Base-by-base conservation (phyloP, 2,329 filamentous ascomycete genomes). In the Xylaria sp. region DNA sequence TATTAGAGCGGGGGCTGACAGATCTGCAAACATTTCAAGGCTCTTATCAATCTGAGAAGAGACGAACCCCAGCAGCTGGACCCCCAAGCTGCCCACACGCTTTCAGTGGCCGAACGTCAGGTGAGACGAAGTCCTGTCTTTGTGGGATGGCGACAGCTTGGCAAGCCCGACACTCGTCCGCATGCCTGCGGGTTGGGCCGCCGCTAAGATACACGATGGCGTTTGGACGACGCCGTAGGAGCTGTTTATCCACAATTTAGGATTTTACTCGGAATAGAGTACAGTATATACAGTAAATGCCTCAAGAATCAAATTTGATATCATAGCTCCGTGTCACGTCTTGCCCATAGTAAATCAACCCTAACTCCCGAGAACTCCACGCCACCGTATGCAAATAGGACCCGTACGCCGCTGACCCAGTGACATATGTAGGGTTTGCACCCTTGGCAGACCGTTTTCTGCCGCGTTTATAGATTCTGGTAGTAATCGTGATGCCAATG, bases 1-100 rank as follows among this genome's bases (percentile, higher is more conserved):
- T 48, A 48, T 20, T n/a, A 58, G 49, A 36, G 66, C 66, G 66
- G 66, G 66, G 66, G 66, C 66, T 68, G 62, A 68, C 66, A 52
- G 66, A 68, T 68, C 66, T 68, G 15, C 62, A 62, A 52, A 56
- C 51, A n/a, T 51, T 31, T 49, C 61, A 56, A 68, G 55, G 48
- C 60, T 64, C 49, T 64, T 68, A 56, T 64, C 61, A 60, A 64
- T 20, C 43, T 59, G 49, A 55, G 28, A 48, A 60, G 54, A 67
- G 55, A 67, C 54, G 60, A 64, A 63, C 59, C 52, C 56, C 58
- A 49, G 49, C 52, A 55, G 64, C 59, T 63, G 23, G 43, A 55
- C 46, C 61, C 41, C 66, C 62, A 48, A 54, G 56, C 28, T 59
- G 55, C 43, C 57, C 36, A 51, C 41, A 23, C 39, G 51, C 31